These are phyloP conservation scores for Syzygium oleosum DNA, from an alignment of 345 rosid species.

Conservation along the genomic window DNA sequence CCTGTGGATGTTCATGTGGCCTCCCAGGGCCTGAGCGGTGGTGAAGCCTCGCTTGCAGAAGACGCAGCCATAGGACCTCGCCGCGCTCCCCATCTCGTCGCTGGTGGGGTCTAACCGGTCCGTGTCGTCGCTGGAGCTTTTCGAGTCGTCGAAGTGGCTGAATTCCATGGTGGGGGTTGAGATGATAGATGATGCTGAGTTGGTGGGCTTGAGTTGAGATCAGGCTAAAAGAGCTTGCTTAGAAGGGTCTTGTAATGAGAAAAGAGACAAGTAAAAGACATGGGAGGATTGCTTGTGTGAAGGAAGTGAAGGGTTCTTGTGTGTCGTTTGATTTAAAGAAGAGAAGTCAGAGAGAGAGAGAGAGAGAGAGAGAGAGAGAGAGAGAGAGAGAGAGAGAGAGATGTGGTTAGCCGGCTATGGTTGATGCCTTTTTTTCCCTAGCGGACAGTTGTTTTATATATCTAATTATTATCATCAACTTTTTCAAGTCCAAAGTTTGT, in stretches of 20 bases:
- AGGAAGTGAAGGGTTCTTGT: background rate
- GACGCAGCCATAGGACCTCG: constrained; percentile 52
- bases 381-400: background rate
- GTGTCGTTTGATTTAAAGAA: background rate
- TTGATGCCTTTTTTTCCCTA: background rate
- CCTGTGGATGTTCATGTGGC: constrained; percentile 94
- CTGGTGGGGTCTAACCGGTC: constrained; percentile 14
- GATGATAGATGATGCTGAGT: background rate
- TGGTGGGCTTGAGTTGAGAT: background rate
- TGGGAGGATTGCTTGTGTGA: constrained; percentile 4
- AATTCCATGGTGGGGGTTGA: constrained; percentile 17
- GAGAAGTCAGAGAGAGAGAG: constrained; percentile 18
- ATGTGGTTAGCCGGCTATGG: background rate
- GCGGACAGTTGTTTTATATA: background rate
- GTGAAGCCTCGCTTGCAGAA: constrained; percentile 96
- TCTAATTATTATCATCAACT: background rate
- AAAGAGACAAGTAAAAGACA: constrained; percentile 20
- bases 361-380: background rate
- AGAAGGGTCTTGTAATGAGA: constrained; percentile 5
- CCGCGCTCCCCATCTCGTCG: constrained; percentile 16
- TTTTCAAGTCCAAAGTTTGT: background rate
- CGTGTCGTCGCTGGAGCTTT: constrained; percentile 27
- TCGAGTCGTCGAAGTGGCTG: constrained; percentile 16
- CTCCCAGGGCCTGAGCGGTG: constrained; percentile 91
- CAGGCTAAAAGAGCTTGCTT: background rate